Evolutionary conservation across 83 land plant species (phyloP).

Genomic region (Diphasiastrum complanatum): DNA sequence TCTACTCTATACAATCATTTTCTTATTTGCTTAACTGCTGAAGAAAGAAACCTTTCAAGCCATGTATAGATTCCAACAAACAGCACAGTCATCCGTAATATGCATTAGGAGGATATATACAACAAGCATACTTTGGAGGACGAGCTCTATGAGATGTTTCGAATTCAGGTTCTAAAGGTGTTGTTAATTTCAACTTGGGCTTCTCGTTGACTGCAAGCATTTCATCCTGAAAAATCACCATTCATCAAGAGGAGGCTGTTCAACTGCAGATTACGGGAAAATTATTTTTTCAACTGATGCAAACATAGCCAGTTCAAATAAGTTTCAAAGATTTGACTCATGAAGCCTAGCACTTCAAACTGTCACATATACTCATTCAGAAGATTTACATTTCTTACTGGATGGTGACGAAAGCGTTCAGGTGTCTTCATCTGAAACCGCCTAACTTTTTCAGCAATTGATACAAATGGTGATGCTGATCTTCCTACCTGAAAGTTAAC

Average conservation of each 20-base stretch:
- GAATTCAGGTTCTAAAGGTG: constrained; percentile 69
- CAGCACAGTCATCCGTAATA: not conserved
- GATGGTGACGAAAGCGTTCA: constrained; percentile 9
- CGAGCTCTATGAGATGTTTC: constrained; percentile 63
- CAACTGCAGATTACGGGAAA: not conserved
- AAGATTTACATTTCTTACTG: constrained; percentile 8
- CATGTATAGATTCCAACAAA: not conserved
- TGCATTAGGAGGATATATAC: not conserved
- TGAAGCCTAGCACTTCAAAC: not conserved
- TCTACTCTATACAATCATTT: not conserved
- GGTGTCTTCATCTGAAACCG: constrained; percentile 20
- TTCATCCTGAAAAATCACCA: constrained; percentile 5
- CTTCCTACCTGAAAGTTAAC: not conserved
- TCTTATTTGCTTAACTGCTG: not conserved
- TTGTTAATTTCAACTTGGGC: constrained; percentile 50
- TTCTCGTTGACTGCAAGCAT: not conserved
- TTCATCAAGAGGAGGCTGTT: not conserved
- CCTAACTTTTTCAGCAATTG: constrained; percentile 21
- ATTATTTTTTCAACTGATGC: not conserved
- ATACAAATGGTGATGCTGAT: constrained; percentile 9
- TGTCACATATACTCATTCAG: not conserved
- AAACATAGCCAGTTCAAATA: not conserved
- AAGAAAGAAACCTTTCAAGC: not conserved
- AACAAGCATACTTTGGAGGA: constrained; percentile 20
- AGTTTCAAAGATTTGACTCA: not conserved